Evolutionary conservation across 441 rosid species (phyloP), one percentile per base, ranked within the genome.

Genomic region (Isatis lusitanica): DNA sequence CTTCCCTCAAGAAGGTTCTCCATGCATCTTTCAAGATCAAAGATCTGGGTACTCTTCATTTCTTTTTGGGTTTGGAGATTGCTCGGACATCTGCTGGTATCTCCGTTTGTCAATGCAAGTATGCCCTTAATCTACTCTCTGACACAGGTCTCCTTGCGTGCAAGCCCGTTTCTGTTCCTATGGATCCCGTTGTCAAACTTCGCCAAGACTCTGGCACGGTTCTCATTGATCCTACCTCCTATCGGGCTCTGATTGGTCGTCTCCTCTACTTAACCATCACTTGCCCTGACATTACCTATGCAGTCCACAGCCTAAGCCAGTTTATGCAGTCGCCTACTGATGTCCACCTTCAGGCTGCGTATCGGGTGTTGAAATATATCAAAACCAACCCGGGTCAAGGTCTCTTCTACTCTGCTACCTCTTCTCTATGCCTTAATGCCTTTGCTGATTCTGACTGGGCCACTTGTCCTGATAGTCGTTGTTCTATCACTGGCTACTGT

Each of bases 1-100:
- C 3, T 0, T 0, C 1, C 6, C 10, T 59, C 0, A 36, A 59
- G 0, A 5, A 0, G 0, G 0, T 2, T 10, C 17, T 59, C 1
- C 30, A 6, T 5, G 0, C 7, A 0, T 1, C 5, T 0, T 59
- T 38, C 64, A 38, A 59, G 10, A 38, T 11, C 2, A 59, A 38
- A 0, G 64, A 59, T 0, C 3, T 59, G 0, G 64, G 64, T 0
- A 10, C 8, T 1, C 1, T 12, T 0, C 9, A 0, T 0, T 39
- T 21, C 4, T 60, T 12, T 6, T 39, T 6, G 48, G 65, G 13
- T 0, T 0, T 60, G 0, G 48, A 60, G 4, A 40, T 61, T 3
- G 50, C 66, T 3, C 2, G 50, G 0, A 39, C n/a, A 1, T 1
- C 12, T 9, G 6, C 30, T 2, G 21, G 66, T 0, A 40, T 61